phyloP scores from a whole-genome alignment of 768 basidiomycete genomes.

The Auricularia sp. region DNA sequence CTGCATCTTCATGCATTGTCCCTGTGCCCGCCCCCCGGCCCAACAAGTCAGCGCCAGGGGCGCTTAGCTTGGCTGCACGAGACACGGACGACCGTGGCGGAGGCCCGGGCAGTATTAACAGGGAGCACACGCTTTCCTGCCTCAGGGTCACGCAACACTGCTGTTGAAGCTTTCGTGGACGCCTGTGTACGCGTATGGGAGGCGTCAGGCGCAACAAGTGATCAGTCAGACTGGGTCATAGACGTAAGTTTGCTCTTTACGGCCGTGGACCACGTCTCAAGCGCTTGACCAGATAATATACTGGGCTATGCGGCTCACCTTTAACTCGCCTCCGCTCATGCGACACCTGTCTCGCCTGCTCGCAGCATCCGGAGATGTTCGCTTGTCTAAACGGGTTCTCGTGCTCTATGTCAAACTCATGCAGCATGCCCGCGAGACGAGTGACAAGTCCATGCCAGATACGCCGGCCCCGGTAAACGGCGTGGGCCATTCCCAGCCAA shows the following conservation, averaged over 20 bases:
- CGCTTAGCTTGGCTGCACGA: conserved; percentile 45
- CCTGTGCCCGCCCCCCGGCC: conserved; percentile 20
- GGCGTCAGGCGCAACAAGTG: conserved; percentile 49
- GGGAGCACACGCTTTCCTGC: conserved; percentile 66
- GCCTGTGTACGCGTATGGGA: conserved; percentile 77
- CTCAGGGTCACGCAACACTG: conserved; percentile 67
- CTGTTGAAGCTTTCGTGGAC: conserved; percentile 78
- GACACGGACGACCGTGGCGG: conserved; percentile 55
- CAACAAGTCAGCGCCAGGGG: conserved; percentile 11
- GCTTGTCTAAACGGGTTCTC: conserved; percentile 64
- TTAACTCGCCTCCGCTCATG: conserved; percentile 79
- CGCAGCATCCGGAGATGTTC: conserved; percentile 45
- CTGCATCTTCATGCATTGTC: conserved; percentile 69
- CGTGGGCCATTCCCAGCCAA: conserved; percentile 2
- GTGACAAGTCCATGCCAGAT: conserved; percentile 17
- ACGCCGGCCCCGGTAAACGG: conserved; percentile 11
- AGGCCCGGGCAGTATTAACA: conserved; percentile 59
- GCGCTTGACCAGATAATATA: conserved; percentile 56
- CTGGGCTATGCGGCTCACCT: conserved; percentile 91
- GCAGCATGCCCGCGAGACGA: conserved; percentile 67
- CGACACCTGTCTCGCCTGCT: conserved; percentile 76
- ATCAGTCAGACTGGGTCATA: conserved; percentile 65
- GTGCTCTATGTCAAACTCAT: conserved; percentile 77
- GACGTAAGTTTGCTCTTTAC: conserved; percentile 40
- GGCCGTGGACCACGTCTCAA: not conserved